Conservation (phyloP, 2,329 filamentous ascomycete species). For the Nigrograna mackinnonii region DNA sequence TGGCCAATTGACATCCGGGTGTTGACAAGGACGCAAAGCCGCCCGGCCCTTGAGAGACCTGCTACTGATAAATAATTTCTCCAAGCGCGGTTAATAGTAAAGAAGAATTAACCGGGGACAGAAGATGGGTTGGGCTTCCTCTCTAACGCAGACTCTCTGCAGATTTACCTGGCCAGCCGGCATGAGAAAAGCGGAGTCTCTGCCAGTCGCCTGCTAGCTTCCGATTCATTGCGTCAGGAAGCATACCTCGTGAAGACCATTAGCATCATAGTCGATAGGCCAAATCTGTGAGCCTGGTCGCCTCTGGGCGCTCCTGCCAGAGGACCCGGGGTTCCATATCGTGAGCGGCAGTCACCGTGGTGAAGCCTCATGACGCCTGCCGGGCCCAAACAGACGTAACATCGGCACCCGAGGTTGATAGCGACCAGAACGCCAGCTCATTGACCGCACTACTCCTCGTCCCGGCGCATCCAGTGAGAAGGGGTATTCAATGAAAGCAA, state of each 20-base stretch:
- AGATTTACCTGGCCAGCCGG: constrained; percentile 2
- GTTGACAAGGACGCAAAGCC: constrained; percentile 1
- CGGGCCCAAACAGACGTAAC: not conserved
- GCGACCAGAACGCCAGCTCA: constrained; percentile 15
- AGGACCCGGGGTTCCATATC: constrained; percentile 6
- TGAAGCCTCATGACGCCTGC: constrained; percentile 3
- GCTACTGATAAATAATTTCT: constrained; percentile 6
- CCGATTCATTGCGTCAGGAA: constrained; percentile 12
- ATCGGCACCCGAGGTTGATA: not conserved
- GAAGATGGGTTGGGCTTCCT: constrained; percentile 3
- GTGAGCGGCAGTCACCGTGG: constrained; percentile 7
- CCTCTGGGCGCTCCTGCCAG: not conserved
- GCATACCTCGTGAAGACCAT: no score
- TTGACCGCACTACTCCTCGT: constrained; percentile 15
- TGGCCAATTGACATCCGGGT: constrained; percentile 6
- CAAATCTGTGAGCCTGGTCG: no score
- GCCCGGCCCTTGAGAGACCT: no score
- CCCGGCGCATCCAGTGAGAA: constrained; percentile 9
- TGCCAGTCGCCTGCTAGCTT: constrained; percentile 7
- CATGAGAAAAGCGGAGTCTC: constrained; percentile 4
- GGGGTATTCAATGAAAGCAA: constrained; percentile 11
- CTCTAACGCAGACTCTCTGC: constrained; percentile 2
- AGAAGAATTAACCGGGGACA: constrained; percentile 8
- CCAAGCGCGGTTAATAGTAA: constrained; percentile 12
- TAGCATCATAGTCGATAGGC: no score